These are phyloP conservation scores for Hibiscus syriacus DNA, from an alignment of 345 rosid genomes.

Conservation along the genomic window DNA sequence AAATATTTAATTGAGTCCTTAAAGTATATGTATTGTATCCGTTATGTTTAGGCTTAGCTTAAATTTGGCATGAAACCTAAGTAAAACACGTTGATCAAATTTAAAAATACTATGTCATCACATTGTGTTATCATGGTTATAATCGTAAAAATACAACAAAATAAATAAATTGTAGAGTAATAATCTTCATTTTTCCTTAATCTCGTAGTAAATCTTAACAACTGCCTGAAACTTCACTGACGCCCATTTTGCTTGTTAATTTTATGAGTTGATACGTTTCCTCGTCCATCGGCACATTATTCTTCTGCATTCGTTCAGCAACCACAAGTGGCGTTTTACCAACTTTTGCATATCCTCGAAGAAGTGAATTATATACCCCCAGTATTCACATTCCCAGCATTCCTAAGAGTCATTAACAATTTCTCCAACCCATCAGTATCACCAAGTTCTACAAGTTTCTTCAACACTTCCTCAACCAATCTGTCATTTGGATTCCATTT, in stretches of 20 bases:
- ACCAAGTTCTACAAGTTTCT: constrained; percentile 7
- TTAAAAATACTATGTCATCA: too few relatives aligned
- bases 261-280: background rate
- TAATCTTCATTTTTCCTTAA: too few relatives aligned
- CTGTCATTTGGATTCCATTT: constrained; percentile 58
- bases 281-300: background rate
- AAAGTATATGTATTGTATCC: too few relatives aligned
- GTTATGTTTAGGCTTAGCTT: too few relatives aligned
- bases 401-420: background rate
- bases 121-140: too few relatives aligned
- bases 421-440: background rate
- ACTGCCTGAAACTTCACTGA: background rate
- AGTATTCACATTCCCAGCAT: background rate
- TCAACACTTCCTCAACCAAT: constrained; percentile 37
- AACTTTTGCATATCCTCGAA: background rate
- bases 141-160: too few relatives aligned
- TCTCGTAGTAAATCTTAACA: background rate
- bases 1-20: too few relatives aligned
- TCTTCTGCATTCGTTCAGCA: background rate
- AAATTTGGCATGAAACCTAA: too few relatives aligned
- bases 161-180: too few relatives aligned
- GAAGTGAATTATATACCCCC: background rate
- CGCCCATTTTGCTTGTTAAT: background rate
- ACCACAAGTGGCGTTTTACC: background rate
- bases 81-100: too few relatives aligned